Base-by-base conservation (phyloP, 2,329 filamentous ascomycete genomes). In the Fusarium sarcochroum region DNA sequence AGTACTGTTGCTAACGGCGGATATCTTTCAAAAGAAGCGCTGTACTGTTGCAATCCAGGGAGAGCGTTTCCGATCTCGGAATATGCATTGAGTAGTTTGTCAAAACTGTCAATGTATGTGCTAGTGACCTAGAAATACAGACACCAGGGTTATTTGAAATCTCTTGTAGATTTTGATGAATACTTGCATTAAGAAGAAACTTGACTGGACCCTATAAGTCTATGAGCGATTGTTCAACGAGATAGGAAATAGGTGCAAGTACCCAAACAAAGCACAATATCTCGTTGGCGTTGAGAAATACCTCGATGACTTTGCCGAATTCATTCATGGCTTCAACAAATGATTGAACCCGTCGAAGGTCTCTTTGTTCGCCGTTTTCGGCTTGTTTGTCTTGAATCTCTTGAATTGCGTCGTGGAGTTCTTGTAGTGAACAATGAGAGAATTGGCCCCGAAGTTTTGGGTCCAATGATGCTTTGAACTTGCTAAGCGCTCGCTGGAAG, bases 221-320 rank as follows among this genome's bases (percentile, higher is more conserved):
- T 5, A 8, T 54, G 3, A 48, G 37, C 49, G n/a, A 59, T 5
- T 7, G 47, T 13, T 5, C 34, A 32, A 6, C 6, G 6, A n/a
- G 15, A 17, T 14, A 4, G 6, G 20, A 10, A n/a, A 8, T 18
- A 9, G 18, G 1, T n/a, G 6, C 4, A 18, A 23, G 25, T 50
- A 61, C 64, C 64, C 61, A 65, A 32, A 56, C 50, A 27, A 68
- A 56, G 23, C 56, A 52, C 8, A 52, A 25, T 27, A 61, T 34
- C 6, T 52, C 50, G 17, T 41, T 11, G 8, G 23, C 50, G 49
- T 55, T 63, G 15, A 63, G 6, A 40, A 65, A 62, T 6, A 54
- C 42, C 6, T 58, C 59, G 10, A 60, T 34, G 5, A 50, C 38
- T 23, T 59, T 44, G 18, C 44, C 25, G 10, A 59, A 52, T 14